These are phyloP conservation scores for Penicillium palitans DNA, from an alignment of 2,329 filamentous ascomycete species.

Conservation along the genomic window DNA sequence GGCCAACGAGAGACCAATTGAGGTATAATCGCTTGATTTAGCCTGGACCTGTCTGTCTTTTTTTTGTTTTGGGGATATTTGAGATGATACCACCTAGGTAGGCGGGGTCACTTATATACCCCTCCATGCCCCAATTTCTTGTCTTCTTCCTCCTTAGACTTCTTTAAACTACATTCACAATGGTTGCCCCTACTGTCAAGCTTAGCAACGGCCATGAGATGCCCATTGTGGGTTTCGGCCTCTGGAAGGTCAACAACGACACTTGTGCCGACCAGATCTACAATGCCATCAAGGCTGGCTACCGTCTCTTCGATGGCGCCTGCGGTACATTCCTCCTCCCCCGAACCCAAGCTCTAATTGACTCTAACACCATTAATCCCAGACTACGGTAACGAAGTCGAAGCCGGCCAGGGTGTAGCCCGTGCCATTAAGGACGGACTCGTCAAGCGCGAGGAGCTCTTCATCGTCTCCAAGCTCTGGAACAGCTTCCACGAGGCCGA, in stretches of 20 bases:
- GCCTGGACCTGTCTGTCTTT: background rate
- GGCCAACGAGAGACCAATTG: background rate
- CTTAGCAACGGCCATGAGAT: conserved; percentile 36
- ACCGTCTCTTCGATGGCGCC: conserved; percentile 62
- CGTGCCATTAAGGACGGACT: conserved; percentile 79
- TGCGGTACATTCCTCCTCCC: conserved; percentile 46
- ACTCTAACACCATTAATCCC: conserved; percentile 7
- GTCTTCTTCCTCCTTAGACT: background rate
- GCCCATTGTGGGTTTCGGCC: conserved; percentile 50
- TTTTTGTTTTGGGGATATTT: background rate
- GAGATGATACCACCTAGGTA: background rate
- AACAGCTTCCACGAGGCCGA: conserved; percentile 85
- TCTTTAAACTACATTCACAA: conserved; percentile 11
- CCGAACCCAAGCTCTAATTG: background rate
- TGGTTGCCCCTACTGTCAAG: conserved; percentile 30
- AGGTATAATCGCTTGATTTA: conserved; percentile 1
- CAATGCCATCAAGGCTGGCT: conserved; percentile 65
- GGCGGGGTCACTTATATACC: conserved; percentile 5
- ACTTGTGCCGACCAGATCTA: conserved; percentile 75
- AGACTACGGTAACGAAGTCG: conserved; percentile 84
- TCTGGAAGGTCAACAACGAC: conserved; percentile 80
- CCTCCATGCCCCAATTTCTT: conserved; percentile 1
- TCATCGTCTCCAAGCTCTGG: conserved; percentile 93
- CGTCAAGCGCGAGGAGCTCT: conserved; percentile 82
- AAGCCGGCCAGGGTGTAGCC: conserved; percentile 72